These are phyloP conservation scores for Nidula niveotomentosa DNA, from an alignment of 1,284 basidiomycete species.

Conservation along the genomic window DNA sequence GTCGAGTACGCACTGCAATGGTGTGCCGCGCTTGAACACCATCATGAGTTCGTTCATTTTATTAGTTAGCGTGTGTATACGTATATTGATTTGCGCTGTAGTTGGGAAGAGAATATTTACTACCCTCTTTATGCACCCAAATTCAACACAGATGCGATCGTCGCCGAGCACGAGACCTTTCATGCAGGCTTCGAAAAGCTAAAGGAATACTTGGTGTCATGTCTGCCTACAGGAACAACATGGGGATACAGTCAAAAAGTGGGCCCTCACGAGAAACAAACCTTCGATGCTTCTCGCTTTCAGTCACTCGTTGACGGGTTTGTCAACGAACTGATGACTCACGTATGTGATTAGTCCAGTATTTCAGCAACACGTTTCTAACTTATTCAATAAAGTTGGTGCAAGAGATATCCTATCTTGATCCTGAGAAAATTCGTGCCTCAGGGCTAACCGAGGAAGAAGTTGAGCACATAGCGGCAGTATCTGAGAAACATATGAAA, in stretches of 20 bases:
- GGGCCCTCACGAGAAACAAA: slow-evolving; percentile 6
- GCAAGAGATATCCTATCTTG: slow-evolving; percentile 14
- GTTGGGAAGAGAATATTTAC: slow-evolving; percentile 15
- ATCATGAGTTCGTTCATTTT: slow-evolving; percentile 10
- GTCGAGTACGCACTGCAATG: slow-evolving; percentile 13
- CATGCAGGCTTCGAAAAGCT: slow-evolving; percentile 10
- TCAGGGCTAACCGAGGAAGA: slow-evolving; percentile 14
- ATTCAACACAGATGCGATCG: slow-evolving; percentile 12
- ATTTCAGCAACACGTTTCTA: background rate
- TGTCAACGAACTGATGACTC: slow-evolving; percentile 8
- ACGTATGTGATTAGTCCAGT: slow-evolving; percentile 5
- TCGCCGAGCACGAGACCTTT: slow-evolving; percentile 14
- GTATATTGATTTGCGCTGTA: background rate
- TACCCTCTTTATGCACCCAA: slow-evolving; percentile 13
- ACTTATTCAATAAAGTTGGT: slow-evolving; percentile 3
- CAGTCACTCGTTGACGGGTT: slow-evolving; percentile 10
- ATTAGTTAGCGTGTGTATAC: too few relatives aligned
- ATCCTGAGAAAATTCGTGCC: slow-evolving; percentile 11
- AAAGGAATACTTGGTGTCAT: slow-evolving; percentile 14
- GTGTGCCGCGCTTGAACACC: slow-evolving; percentile 14
- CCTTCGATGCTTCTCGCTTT: slow-evolving; percentile 6
- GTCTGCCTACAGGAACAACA: slow-evolving; percentile 11
- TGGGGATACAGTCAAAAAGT: slow-evolving; percentile 14
- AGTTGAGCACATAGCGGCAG: slow-evolving; percentile 9
- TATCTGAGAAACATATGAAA: slow-evolving; percentile 15